Conservation (phyloP, 257 asterid species). For the Capsicum pubescens region DNA sequence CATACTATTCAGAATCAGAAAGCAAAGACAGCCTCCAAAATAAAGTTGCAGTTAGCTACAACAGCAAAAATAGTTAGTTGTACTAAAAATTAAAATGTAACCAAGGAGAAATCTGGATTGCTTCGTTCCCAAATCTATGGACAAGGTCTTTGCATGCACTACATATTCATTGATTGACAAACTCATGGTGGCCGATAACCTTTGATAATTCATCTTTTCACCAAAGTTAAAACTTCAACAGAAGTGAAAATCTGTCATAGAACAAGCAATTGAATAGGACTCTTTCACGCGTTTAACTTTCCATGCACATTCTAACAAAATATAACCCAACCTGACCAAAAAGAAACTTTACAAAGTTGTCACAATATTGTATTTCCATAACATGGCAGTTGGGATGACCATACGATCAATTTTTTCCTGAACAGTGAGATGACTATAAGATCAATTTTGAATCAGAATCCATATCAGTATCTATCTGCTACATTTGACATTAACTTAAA, state of each 20-base stretch:
- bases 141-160: too few relatives aligned
- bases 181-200: background rate
- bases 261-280: background rate
- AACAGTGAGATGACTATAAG: background rate
- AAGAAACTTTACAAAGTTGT: background rate
- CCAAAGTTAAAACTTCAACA: background rate
- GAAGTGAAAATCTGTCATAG: background rate
- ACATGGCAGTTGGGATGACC: background rate
- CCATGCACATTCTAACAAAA: background rate
- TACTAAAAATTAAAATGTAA: too few relatives aligned
- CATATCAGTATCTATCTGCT: background rate
- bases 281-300: background rate
- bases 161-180: background rate
- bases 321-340: background rate
- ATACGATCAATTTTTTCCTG: background rate
- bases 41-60: too few relatives aligned
- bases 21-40: too few relatives aligned
- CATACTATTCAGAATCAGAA: too few relatives aligned
- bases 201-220: background rate
- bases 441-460: background rate
- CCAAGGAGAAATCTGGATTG: too few relatives aligned
- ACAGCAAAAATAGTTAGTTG: too few relatives aligned
- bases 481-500: conserved; percentile 9
- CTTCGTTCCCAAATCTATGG: too few relatives aligned
- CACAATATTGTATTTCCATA: background rate